A percentile compares a stretch with the other conserved stretches of the same genome.
Evolutionary conservation across 352 stramenopile genomes (phyloP).

Genomic region (Globisporangium barbulae): DNA sequence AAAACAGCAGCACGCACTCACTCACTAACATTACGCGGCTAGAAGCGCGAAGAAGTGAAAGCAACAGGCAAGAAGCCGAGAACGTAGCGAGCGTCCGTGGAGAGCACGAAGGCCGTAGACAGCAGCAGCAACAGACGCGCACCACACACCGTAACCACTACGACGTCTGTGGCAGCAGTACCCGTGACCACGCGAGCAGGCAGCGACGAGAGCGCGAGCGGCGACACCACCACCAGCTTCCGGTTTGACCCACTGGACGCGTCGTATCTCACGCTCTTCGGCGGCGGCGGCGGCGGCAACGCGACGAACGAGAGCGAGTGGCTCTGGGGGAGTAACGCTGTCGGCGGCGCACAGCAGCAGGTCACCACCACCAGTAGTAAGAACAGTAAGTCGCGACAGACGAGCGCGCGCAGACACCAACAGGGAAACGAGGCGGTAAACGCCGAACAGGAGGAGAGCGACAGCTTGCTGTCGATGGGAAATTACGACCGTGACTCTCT

Average conservation of each 20-base stretch:
- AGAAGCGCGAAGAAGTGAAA: conserved; percentile 16
- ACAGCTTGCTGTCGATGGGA: conserved; percentile 30
- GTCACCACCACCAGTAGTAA: background rate
- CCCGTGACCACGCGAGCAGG: conserved; percentile 18
- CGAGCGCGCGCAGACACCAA: background rate
- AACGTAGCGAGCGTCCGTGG: conserved; percentile 1
- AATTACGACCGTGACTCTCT: conserved; percentile 56
- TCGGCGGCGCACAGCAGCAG: conserved; percentile 1
- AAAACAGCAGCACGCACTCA: conserved; percentile 16
- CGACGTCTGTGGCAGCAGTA: conserved; percentile 31
- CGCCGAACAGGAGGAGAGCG: background rate
- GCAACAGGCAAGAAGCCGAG: conserved; percentile 1
- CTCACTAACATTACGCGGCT: conserved; percentile 1
- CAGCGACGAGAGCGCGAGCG: conserved; percentile 14
- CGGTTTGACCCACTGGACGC: conserved; percentile 17
- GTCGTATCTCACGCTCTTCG: conserved; percentile 13
- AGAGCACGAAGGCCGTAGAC: background rate
- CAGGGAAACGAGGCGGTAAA: background rate
- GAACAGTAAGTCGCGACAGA: conserved; percentile 11
- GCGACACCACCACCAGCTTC: conserved; percentile 17
- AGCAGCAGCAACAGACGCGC: background rate
- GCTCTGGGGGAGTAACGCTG: conserved; percentile 27
- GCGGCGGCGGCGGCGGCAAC: background rate
- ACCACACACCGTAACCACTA: conserved; percentile 17
- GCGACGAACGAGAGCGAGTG: conserved; percentile 15